Base-by-base conservation (phyloP, 177 flowering plant species). In the Vitis hybrid region DNA sequence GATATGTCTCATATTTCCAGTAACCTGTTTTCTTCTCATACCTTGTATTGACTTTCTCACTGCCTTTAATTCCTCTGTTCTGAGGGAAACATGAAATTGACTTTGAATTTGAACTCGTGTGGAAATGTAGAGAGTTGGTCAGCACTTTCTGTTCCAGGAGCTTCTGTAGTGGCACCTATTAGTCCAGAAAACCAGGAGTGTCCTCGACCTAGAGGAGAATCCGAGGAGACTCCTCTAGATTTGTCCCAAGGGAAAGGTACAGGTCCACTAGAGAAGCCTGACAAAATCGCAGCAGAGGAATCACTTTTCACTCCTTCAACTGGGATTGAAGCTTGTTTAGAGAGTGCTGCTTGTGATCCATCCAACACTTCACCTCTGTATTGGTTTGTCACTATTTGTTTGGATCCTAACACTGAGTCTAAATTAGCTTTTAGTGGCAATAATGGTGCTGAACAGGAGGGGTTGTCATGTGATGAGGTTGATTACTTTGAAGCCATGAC, bases 401-500 rank as follows among this genome's bases (percentile, higher is more conserved):
- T 35, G 46, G 76, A 67, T 69, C 59, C 56, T 9, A 54, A 58
- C n/a, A 65, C 61, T 53, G 68, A 68, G 21, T 20, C 14, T 59
- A 65, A 58, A 21, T n/a, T 58, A 54, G 50, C n/a, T 41, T 14
- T 46, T 12, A 63, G 66, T 61, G 63, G 35, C 51, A 61, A 59
- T 21, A 13, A 67, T 48, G 6, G 27, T 50, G 55, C 20, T 63
- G 60, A 69, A 32, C 15, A n/a, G 30, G 68, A 49, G 10, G 76
- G 67, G 50, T 17, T 35, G 58, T 50, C 18, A 3, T n/a, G 58
- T 20, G 46, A 51, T 11, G 69, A 20, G 54, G 13, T 79, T 15
- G 84, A 81, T 67, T 68, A 74, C 70, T 81, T 78, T 66, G 86
- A 78, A 71, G 75, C 70, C 62, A 76, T 81, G 84, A 83, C 86